Conservation (phyloP, 2,329 filamentous ascomycete genomes). For the Pseudogymnoascus sp. region DNA sequence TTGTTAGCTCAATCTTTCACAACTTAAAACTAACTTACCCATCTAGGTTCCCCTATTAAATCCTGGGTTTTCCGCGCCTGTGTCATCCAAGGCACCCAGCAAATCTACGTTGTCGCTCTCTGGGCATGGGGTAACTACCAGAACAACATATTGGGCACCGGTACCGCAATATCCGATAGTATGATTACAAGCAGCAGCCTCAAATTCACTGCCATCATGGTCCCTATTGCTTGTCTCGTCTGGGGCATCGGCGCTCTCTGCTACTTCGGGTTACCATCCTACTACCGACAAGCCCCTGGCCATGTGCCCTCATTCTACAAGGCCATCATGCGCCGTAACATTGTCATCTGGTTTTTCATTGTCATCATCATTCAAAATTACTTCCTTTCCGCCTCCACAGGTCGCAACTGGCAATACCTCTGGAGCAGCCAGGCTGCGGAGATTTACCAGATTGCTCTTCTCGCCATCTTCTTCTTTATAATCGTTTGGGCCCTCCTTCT, state of each 20-base stretch:
- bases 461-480: slow-evolving; percentile 47
- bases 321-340: slow-evolving; percentile 52
- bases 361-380: slow-evolving; percentile 58
- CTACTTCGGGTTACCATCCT: slow-evolving; percentile 54
- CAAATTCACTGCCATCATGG: slow-evolving; percentile 37
- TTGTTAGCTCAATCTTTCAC: neutral
- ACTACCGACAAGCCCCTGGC: slow-evolving; percentile 56
- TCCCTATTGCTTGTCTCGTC: slow-evolving; percentile 49
- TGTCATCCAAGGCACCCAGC: slow-evolving; percentile 57
- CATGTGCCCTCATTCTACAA: slow-evolving; percentile 57
- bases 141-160: slow-evolving; percentile 27
- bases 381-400: slow-evolving; percentile 57
- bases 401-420: slow-evolving; percentile 52
- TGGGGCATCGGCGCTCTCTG: slow-evolving; percentile 48
- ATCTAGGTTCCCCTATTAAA: slow-evolving; percentile 42
- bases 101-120: slow-evolving; percentile 54
- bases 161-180: slow-evolving; percentile 32
- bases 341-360: slow-evolving; percentile 59
- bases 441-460: slow-evolving; percentile 46
- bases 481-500: slow-evolving; percentile 47
- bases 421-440: slow-evolving; percentile 34
- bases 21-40: neutral
- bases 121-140: slow-evolving; percentile 59
- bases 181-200: slow-evolving; percentile 18
- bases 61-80: slow-evolving; percentile 60